Percentiles rank a stretch among this genome's conserved stretches.
Conservation (phyloP, 805 yeast genomes). For the Ogataea thermomethanolica region DNA sequence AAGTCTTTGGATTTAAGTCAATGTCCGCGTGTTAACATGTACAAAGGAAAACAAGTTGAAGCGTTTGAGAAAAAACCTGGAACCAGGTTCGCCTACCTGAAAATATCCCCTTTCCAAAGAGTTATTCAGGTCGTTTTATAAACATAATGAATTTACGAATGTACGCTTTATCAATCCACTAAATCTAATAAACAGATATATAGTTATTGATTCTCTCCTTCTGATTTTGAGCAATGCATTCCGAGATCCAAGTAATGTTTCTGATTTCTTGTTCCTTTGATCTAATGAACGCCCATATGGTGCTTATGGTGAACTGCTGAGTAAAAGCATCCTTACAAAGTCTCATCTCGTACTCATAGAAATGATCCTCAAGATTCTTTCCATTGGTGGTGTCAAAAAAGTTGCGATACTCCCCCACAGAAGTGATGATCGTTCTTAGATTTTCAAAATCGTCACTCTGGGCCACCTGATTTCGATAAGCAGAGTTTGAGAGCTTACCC, state of each 20-base stretch:
- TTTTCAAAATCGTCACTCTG: slow-evolving; percentile 83
- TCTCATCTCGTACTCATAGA: slow-evolving; percentile 89
- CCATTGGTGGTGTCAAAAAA: slow-evolving; percentile 48
- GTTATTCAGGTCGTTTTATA: slow-evolving; percentile 56
- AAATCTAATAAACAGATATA: slow-evolving; percentile 69
- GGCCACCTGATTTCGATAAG: slow-evolving; percentile 61
- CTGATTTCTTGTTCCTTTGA: slow-evolving; percentile 95
- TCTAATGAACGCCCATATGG: slow-evolving; percentile 96
- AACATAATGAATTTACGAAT: slow-evolving; percentile 11
- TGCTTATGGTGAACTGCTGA: slow-evolving; percentile 87
- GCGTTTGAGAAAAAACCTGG: slow-evolving; percentile 48
- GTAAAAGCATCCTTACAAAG: slow-evolving; percentile 90
- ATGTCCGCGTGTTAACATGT: slow-evolving; percentile 64
- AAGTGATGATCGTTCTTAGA: slow-evolving; percentile 60
- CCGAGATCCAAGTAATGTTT: slow-evolving; percentile 99
- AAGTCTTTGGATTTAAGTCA: slow-evolving; percentile 59
- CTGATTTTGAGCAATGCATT: slow-evolving; percentile 98
- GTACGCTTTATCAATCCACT: not conserved
- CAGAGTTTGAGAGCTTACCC: slow-evolving; percentile 74
- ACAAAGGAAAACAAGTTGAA: slow-evolving; percentile 59
- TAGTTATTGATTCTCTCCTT: slow-evolving; percentile 89
- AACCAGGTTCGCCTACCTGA: slow-evolving; percentile 56
- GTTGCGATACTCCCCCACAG: slow-evolving; percentile 62
- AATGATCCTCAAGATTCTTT: slow-evolving; percentile 87
- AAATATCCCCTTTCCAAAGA: slow-evolving; percentile 44